A percentile compares a stretch with the other conserved stretches of the same genome.
Conservation (phyloP, 306 rosid species). For the Citrullus amarus region DNA sequence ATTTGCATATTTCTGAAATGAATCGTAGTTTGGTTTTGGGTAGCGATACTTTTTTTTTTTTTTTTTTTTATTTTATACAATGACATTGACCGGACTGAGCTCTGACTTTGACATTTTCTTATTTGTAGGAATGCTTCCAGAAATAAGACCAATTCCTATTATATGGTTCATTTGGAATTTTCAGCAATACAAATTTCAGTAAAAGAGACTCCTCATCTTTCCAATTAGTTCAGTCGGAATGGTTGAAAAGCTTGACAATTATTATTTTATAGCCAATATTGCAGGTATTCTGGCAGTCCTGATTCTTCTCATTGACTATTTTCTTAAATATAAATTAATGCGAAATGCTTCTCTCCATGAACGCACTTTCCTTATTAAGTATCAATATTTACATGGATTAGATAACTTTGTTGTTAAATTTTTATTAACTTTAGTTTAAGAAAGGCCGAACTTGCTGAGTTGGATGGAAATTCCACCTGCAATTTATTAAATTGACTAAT, state of each 20-base stretch:
- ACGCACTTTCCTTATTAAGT: background rate
- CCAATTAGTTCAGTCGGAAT: background rate
- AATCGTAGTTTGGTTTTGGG: background rate
- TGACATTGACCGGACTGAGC: background rate
- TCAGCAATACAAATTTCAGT: background rate
- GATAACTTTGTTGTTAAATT: background rate
- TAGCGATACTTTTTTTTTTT: background rate
- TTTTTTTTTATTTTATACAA: background rate
- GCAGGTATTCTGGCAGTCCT: background rate
- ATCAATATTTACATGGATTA: background rate
- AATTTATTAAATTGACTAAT: background rate
- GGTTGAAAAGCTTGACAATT: background rate
- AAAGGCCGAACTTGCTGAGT: background rate
- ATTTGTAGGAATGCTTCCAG: background rate
- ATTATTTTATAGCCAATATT: background rate
- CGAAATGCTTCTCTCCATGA: background rate
- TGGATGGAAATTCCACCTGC: background rate
- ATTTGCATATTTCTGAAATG: slow-evolving; percentile 31
- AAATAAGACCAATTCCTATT: background rate
- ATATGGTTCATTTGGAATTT: background rate
- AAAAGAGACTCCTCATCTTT: background rate
- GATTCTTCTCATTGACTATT: background rate
- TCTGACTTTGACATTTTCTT: background rate
- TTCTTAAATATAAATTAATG: background rate
- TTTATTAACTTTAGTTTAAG: background rate